Percentiles rank a stretch among this genome's conserved stretches.
Evolutionary conservation across 192 early-diverging fungal genomes (phyloP).

Genomic region (Podochytrium sp.): DNA sequence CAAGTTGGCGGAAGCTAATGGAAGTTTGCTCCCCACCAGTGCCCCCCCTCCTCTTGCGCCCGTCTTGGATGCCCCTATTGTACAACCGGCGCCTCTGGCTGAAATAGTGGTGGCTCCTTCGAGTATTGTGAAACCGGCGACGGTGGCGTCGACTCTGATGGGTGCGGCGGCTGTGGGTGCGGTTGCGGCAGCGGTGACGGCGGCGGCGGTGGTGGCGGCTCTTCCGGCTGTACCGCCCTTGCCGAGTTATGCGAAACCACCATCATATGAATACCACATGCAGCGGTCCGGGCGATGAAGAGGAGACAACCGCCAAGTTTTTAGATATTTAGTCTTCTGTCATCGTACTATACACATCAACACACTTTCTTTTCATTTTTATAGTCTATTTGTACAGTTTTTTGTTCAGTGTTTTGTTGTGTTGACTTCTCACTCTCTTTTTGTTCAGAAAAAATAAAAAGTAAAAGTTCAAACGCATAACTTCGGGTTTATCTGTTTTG

Average conservation of each 20-base stretch:
- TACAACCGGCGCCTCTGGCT: neutral
- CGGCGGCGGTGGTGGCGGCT: neutral
- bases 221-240: neutral
- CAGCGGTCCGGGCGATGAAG: slow-evolving; percentile 16
- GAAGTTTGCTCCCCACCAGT: slow-evolving; percentile 16
- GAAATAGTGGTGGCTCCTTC: neutral
- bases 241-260: slow-evolving; percentile 26
- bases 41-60: slow-evolving; percentile 1
- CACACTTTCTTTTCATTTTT: neutral
- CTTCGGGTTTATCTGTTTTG: neutral
- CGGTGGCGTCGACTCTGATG: neutral
- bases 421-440: neutral
- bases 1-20: neutral
- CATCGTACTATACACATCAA: neutral
- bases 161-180: neutral
- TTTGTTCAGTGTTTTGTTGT: neutral
- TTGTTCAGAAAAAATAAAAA: neutral
- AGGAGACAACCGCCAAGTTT: too few species aligned
- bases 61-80: neutral
- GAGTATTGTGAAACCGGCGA: neutral
- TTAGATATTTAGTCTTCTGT: neutral
- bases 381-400: neutral
- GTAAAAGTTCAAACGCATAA: neutral
- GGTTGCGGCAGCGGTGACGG: neutral
- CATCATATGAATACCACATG: slow-evolving; percentile 34